Evolutionary conservation across 2,329 filamentous ascomycete genomes (phyloP).

Genomic region (Hymenoscyphus linearis): DNA sequence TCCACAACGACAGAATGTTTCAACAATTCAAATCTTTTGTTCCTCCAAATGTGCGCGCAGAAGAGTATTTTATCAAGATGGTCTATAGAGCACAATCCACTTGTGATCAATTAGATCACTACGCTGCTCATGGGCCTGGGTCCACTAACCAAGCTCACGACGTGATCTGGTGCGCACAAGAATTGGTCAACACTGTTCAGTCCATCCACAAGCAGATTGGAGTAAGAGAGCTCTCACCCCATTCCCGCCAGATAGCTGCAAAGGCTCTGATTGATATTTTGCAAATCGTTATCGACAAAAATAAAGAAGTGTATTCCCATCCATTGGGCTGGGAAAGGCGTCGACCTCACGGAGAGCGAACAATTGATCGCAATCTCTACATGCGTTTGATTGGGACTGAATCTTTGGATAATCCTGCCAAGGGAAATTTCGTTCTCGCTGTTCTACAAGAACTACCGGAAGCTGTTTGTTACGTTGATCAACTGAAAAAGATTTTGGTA

Average conservation of each 20-base stretch:
- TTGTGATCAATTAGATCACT: conserved; percentile 22
- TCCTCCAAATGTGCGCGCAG: conserved; percentile 19
- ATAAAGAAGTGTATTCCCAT: conserved; percentile 23
- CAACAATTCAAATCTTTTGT: conserved; percentile 23
- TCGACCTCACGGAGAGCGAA: conserved; percentile 21
- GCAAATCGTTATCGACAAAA: conserved; percentile 23
- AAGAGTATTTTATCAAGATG: conserved; percentile 26
- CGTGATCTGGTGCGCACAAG: conserved; percentile 26
- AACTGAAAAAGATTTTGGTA: conserved; percentile 19
- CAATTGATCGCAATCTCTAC: conserved; percentile 28
- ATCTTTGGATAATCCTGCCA: conserved; percentile 14
- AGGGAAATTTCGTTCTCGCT: conserved; percentile 24
- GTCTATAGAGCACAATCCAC: conserved; percentile 17
- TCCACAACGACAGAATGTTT: conserved; percentile 24
- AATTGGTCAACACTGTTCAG: conserved; percentile 23
- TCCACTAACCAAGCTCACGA: conserved; percentile 17
- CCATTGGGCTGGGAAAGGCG: conserved; percentile 17
- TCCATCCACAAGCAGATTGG: conserved; percentile 20
- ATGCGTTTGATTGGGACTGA: conserved; percentile 24
- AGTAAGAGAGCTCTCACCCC: conserved; percentile 15
- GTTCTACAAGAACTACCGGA: conserved; percentile 26
- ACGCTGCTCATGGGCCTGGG: conserved; percentile 20
- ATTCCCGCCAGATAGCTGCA: conserved; percentile 21
- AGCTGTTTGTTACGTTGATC: conserved; percentile 19
- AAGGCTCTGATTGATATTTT: conserved; percentile 24